Evolutionary conservation across 495 filamentous ascomycete genomes (phyloP).

Genomic region (Evernia prunastri): DNA sequence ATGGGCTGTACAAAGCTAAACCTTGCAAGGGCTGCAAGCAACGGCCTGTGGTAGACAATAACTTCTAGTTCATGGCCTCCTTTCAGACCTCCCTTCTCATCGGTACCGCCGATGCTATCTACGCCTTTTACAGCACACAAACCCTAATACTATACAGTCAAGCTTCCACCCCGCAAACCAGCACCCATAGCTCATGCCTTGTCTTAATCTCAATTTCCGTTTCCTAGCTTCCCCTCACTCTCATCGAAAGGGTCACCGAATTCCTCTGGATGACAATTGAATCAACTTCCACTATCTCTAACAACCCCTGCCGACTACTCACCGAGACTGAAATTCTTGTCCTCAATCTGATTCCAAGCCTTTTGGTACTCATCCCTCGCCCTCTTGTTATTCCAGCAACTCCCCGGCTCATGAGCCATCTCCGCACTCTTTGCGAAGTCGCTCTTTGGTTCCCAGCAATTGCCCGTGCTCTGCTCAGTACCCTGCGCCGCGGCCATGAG

Average conservation of each 20-base stretch:
- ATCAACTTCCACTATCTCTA: background rate
- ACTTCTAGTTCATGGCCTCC: background rate
- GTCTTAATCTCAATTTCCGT: constrained; percentile 17
- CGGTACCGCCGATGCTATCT: background rate
- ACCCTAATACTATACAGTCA: constrained; percentile 13
- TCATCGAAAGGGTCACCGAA: constrained; percentile 58
- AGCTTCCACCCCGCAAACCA: background rate
- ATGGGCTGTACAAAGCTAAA: background rate
- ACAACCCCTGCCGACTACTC: constrained; percentile 13
- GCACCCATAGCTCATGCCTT: constrained; percentile 31
- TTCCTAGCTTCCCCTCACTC: background rate
- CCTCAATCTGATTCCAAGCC: constrained; percentile 42
- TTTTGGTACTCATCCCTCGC: constrained; percentile 55
- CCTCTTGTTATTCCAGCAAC: constrained; percentile 53
- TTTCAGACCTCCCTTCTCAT: background rate
- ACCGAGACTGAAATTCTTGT: constrained; percentile 45
- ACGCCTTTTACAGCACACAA: background rate
- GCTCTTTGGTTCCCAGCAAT: constrained; percentile 2
- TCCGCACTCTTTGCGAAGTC: constrained; percentile 25
- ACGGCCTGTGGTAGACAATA: background rate
- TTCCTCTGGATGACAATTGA: constrained; percentile 34
- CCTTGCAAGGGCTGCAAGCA: background rate
- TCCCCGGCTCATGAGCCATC: constrained; percentile 34
- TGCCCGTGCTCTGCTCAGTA: background rate
- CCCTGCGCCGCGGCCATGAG: background rate